Base-by-base conservation (phyloP, 805 yeast species). In the Jamesozyma piceae region DNA sequence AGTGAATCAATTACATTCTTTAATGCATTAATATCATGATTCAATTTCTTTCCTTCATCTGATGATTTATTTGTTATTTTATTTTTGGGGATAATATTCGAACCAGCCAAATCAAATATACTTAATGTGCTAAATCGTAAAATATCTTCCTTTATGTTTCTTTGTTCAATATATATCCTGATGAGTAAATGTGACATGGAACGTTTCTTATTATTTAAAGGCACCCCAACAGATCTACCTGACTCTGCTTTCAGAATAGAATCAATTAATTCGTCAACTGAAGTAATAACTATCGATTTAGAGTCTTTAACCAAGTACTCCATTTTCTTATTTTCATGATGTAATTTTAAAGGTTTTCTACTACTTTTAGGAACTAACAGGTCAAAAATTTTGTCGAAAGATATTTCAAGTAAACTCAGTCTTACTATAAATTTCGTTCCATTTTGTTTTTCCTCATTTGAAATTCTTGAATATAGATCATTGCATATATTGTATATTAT, bases 11-110 rank as follows among this genome's bases (percentile, higher is more conserved):
- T 85, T 14, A 87, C 94, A 58, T 80, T 78, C 3, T 95, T 95
- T 43, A 88, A 67, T 0, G 88, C 73, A 5, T 87, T 77, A 31
- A 86, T 69, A 1, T 95, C 83, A 35, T 78, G 72, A 60, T 88
- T 89, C 52, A 88, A 82, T 47, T 81, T 84, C 54, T 83, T 83
- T 1, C 95, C 87, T 52, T 88, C 96, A 55, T 86, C 89, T 6
- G 83, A 64, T 1, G 80, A 71, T 50, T 77, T 77, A 1, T 92
- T 92, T 0, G 75, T 62, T 1, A 77, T 31, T 80, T 77, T 58
- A 79, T 83, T 60, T 40, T 48, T 54, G 5, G 41, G 47, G 9
- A 52, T 24, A 5, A 37, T 39, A 37, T 89, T 95, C 19, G 90
- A 80, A 5, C 95, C 95, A 0, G 95, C 95, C 49, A 87, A 68